Evolutionary conservation across 1,284 basidiomycete genomes (phyloP), one percentile per base, ranked within the genome.

Genomic region (Cryptococcus hybrid): DNA sequence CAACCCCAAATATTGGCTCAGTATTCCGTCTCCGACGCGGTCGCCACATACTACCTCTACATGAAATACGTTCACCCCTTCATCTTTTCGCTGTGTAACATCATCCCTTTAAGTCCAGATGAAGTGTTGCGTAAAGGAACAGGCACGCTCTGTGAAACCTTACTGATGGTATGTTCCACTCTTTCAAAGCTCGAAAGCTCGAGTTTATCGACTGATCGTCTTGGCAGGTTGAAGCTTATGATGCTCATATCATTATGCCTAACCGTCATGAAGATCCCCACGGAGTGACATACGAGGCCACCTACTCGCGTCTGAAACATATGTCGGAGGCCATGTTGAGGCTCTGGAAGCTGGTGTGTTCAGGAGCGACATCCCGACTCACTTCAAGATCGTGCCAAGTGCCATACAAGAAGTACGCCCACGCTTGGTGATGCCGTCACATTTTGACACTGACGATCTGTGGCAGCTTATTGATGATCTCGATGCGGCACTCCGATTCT

Each of bases 11-110:
- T 87, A 1, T 85, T 99, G 9, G 95, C 96, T 0, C 90, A 95
- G 71, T 99, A 99, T 78, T 99, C 96, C 66, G 96, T 99, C 35
- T 99, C 96, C 74, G 96, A 99, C 83, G 96, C 96, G 1, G 96
- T 99, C 4, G 96, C 96, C 24, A 99, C 96, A 1, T 99, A 99
- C 77, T 99, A 99, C 76, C 84, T 99, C 48, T 99, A 99, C 82
- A 99, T 99, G 96, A 99, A 99, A 91, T 99, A 99, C 74, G 94
- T 99, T 9, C 94, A 99, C 72, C 96, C 96, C 0, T 99, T 99
- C 84, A 93, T 99, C 70, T 99, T 99, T 81, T 99, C 95, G 34
- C 82, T 99, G 39, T 99, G 96, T 80, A 99, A 97, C 82, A 99
- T 99, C 76, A 99, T 99, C 69, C 96, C 96, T 13, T 84, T 99